Conservation (phyloP, 345 rosid species). For the Gossypium australe region DNA sequence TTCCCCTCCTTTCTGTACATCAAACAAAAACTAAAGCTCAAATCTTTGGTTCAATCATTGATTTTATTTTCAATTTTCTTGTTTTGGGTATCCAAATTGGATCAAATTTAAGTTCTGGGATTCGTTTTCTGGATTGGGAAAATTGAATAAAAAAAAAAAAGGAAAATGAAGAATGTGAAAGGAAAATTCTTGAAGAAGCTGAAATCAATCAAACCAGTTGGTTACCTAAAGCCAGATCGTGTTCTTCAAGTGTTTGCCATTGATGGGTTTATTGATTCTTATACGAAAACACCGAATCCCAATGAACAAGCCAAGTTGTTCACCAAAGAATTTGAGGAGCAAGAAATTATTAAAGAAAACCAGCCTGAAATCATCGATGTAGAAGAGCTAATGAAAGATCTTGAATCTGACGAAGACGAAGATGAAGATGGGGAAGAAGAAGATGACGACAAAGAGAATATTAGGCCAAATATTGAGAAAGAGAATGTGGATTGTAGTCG, state of each 20-base stretch:
- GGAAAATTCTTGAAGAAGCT: conserved; percentile 64
- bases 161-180: conserved; percentile 63
- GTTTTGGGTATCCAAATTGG: background rate
- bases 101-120: background rate
- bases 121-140: background rate
- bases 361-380: conserved; percentile 41
- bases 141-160: background rate
- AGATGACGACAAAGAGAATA: conserved; percentile 51
- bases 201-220: conserved; percentile 54
- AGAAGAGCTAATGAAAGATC: conserved; percentile 42
- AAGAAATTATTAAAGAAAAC: conserved; percentile 8
- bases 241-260: conserved; percentile 51
- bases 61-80: background rate
- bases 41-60: background rate
- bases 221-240: conserved; percentile 58
- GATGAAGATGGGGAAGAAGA: conserved; percentile 23
- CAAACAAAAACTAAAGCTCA: background rate
- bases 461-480: conserved; percentile 27
- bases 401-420: conserved; percentile 24
- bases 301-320: conserved; percentile 19
- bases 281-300: conserved; percentile 28
- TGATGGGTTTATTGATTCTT: conserved; percentile 46
- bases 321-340: conserved; percentile 22
- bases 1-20: conserved; percentile 5
- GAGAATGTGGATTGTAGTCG: conserved; percentile 16